Conservation (phyloP, 495 filamentous ascomycete genomes). For the Tuber aestivum region DNA sequence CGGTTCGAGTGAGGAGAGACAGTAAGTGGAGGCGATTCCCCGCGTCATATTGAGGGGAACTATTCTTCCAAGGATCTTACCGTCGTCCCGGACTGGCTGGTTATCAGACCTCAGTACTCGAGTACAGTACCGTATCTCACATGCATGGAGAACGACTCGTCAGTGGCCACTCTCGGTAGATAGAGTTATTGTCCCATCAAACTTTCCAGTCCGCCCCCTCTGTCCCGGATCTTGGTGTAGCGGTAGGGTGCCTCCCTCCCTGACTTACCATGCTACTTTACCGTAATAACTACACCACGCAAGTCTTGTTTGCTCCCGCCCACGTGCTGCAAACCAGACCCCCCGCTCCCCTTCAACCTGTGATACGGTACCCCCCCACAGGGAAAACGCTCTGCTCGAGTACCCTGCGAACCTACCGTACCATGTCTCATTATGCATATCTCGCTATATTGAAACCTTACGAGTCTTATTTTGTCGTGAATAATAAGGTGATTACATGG, state of each 20-base stretch:
- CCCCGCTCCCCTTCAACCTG: not conserved
- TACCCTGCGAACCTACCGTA: not conserved
- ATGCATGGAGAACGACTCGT: not conserved
- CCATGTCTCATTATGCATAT: not conserved
- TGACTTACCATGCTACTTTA: not conserved
- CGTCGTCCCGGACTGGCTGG: not conserved
- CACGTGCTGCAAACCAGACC: not conserved
- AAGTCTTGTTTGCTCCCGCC: constrained; percentile 1
- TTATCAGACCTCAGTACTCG: not conserved
- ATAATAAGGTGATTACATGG: not conserved
- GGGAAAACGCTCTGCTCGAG: not conserved
- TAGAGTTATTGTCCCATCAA: not conserved
- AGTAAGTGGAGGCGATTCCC: not conserved
- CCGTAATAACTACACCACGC: not conserved
- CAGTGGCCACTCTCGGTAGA: not conserved
- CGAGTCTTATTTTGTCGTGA: not conserved
- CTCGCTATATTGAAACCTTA: not conserved
- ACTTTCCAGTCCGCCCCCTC: not conserved
- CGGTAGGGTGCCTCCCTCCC: not conserved
- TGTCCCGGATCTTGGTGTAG: not conserved
- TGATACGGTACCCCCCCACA: not conserved
- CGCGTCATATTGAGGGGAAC: not conserved
- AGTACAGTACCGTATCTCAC: too few relatives aligned
- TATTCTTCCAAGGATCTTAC: not conserved
- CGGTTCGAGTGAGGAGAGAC: not conserved